These are phyloP conservation scores for Cyclotella sp. DNA, from an alignment of 108 stramenopile genomes.

Conservation along the genomic window DNA sequence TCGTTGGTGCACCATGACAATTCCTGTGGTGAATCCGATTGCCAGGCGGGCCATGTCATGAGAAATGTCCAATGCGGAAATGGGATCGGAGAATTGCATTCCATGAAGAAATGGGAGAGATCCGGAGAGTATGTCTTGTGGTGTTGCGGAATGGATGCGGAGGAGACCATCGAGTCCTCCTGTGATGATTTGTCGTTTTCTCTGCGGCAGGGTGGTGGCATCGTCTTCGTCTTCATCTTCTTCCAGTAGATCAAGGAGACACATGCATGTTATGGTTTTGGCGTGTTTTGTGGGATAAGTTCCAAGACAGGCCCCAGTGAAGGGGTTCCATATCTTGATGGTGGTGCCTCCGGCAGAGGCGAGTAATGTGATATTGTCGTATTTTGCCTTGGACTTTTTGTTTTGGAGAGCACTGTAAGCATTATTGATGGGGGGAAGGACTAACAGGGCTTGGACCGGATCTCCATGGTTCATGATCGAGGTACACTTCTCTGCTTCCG, in stretches of 20 bases:
- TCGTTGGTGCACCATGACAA: slow-evolving; percentile 71
- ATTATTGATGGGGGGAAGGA: slow-evolving; percentile 51
- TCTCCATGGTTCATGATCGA: slow-evolving; percentile 75
- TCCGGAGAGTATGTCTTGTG: slow-evolving; percentile 45
- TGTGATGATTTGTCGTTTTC: slow-evolving; percentile 67
- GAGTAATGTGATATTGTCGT: slow-evolving; percentile 62
- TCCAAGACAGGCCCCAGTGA: slow-evolving; percentile 62
- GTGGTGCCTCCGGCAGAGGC: slow-evolving; percentile 81
- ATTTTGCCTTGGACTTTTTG: slow-evolving; percentile 17
- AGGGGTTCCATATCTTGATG: slow-evolving; percentile 85
- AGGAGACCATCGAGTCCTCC: slow-evolving; percentile 78
- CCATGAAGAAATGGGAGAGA: slow-evolving; percentile 70
- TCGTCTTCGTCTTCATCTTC: slow-evolving; percentile 44
- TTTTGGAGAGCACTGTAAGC: not conserved
- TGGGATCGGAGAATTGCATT: slow-evolving; percentile 63
- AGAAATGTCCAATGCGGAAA: slow-evolving; percentile 67
- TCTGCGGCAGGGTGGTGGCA: not conserved
- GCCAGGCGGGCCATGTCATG: slow-evolving; percentile 65
- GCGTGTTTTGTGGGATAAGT: slow-evolving; percentile 73
- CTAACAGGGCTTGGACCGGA: slow-evolving; percentile 80
- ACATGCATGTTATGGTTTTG: slow-evolving; percentile 85
- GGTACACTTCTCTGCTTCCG: slow-evolving; percentile 59
- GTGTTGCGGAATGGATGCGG: slow-evolving; percentile 68
- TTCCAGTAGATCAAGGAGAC: slow-evolving; percentile 46
- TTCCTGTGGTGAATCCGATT: slow-evolving; percentile 73